Evolutionary conservation across 1,284 basidiomycete genomes (phyloP).

Genomic region (Microbotryum saponariae): DNA sequence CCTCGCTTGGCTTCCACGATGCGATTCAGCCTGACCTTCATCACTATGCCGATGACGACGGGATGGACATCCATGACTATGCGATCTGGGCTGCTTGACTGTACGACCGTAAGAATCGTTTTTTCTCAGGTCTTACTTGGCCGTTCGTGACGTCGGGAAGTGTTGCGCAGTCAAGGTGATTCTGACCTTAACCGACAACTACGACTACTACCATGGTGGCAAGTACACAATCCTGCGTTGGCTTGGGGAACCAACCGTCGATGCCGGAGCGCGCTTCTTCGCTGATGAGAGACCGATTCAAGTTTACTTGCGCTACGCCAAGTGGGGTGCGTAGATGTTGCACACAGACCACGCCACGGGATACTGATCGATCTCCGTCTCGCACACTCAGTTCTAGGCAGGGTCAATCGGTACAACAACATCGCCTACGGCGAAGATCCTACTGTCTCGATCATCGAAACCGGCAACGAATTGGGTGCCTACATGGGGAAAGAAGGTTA

Average conservation of each 20-base stretch:
- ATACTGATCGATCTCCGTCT: no score
- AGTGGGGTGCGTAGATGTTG: no score
- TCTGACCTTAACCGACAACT: conserved; percentile 10
- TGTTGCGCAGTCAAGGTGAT: conserved; percentile 6
- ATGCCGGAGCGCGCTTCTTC: conserved; percentile 16
- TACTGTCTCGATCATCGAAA: conserved; percentile 29
- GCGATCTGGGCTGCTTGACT: conserved; percentile 21
- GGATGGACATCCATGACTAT: conserved; percentile 10
- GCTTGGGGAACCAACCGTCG: neutral
- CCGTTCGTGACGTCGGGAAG: no score
- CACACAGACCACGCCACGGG: no score
- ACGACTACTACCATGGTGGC: conserved; percentile 12
- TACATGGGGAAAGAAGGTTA: conserved; percentile 26
- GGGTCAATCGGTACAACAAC: conserved; percentile 26
- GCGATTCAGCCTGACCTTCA: no score
- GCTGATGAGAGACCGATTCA: neutral
- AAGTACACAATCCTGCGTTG: conserved; percentile 21
- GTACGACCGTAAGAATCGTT: conserved; percentile 5
- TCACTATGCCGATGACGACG: no score
- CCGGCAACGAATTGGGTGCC: conserved; percentile 29
- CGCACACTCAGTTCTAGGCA: no score
- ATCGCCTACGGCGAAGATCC: conserved; percentile 25
- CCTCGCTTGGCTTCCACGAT: conserved; percentile 4
- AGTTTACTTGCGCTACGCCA: conserved; percentile 2
- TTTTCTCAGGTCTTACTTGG: no score